Conservation (phyloP, 2,329 filamentous ascomycete genomes). For the Metarhizium rileyi region DNA sequence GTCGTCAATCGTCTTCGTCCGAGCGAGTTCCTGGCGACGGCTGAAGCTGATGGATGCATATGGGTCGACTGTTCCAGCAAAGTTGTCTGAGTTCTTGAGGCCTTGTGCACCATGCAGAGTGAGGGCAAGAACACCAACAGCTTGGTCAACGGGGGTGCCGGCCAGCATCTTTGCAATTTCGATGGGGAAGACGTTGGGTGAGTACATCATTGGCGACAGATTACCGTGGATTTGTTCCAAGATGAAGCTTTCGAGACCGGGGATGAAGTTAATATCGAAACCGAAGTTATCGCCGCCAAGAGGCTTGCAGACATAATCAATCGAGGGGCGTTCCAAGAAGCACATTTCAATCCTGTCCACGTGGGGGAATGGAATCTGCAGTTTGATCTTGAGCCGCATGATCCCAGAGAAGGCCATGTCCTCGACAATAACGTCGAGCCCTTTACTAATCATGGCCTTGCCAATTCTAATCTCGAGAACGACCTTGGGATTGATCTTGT, state of each 20-base stretch:
- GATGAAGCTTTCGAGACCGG: constrained; percentile 87
- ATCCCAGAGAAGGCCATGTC: constrained; percentile 93
- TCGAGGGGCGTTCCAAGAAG: constrained; percentile 78
- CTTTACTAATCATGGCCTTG: constrained; percentile 95
- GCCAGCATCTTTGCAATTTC: constrained; percentile 98
- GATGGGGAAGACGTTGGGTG: constrained; percentile 93
- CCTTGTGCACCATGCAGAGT: constrained; percentile 86
- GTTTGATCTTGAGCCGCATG: constrained; percentile 96
- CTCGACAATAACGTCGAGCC: constrained; percentile 93
- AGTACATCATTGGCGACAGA: constrained; percentile 94
- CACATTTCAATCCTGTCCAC: constrained; percentile 92
- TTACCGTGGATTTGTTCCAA: constrained; percentile 93
- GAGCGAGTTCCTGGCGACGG: constrained; percentile 67
- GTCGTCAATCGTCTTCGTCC: constrained; percentile 81
- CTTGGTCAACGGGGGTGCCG: constrained; percentile 87
- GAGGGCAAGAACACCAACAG: constrained; percentile 85
- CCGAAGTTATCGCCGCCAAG: constrained; percentile 90
- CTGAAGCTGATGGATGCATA: constrained; percentile 83
- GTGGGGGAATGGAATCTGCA: constrained; percentile 91
- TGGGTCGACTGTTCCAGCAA: constrained; percentile 83
- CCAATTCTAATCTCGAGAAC: constrained; percentile 90
- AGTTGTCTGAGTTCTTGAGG: constrained; percentile 91
- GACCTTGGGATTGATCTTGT: constrained; percentile 95
- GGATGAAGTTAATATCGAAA: constrained; percentile 99
- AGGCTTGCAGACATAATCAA: constrained; percentile 97